Conservation (phyloP, 257 asterid genomes). For the Knoxia roxburghii region DNA sequence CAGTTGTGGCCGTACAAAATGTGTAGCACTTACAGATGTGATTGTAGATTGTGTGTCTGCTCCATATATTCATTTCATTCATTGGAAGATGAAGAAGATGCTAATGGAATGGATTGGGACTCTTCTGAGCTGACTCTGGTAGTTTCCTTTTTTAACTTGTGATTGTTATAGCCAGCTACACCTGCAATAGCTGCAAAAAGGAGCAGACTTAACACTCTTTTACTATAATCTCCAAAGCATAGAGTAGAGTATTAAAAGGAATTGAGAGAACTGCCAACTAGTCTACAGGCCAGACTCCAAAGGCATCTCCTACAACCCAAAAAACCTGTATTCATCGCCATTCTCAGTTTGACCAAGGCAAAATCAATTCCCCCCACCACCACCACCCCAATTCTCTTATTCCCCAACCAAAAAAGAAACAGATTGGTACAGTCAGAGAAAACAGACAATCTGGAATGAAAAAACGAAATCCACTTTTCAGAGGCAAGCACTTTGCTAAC, state of each 20-base stretch:
- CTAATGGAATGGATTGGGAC: constrained; percentile 41
- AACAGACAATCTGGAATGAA: not conserved
- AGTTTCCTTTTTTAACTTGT: constrained; percentile 81
- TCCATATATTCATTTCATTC: not conserved
- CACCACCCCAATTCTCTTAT: not conserved
- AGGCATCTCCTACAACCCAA: not conserved
- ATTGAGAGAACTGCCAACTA: not conserved
- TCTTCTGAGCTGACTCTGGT: constrained; percentile 38
- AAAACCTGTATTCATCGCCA: no score
- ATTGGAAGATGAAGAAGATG: constrained; percentile 29
- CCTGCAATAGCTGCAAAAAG: constrained; percentile 77
- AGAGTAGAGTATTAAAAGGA: not conserved
- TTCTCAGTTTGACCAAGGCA: not conserved
- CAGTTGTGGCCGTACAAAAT: not conserved
- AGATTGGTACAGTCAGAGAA: not conserved
- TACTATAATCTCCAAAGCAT: not conserved
- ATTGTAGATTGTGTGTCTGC: not conserved
- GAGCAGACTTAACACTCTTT: not conserved
- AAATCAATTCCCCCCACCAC: not conserved
- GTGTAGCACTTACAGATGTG: constrained; percentile 9
- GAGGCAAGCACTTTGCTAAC: not conserved
- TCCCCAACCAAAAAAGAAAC: not conserved
- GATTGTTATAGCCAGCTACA: constrained; percentile 89
- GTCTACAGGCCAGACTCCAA: not conserved
- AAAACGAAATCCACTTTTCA: not conserved